Evolutionary conservation across 2,329 filamentous ascomycete species (phyloP).

Genomic region (Apiospora koreana): DNA sequence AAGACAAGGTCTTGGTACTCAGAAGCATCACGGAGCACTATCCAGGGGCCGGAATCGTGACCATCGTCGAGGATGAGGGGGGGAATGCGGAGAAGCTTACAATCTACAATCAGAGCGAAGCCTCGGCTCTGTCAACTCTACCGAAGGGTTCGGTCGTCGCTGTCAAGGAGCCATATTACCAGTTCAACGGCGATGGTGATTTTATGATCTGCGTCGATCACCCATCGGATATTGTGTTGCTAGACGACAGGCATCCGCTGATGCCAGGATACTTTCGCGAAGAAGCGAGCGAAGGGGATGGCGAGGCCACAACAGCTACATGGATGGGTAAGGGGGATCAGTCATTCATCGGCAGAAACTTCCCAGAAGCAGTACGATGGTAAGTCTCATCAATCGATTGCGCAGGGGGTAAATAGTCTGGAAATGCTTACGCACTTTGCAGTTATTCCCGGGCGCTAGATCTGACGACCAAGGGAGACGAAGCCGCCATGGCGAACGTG

Average conservation of each 20-base stretch:
- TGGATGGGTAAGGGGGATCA: conserved; percentile 15
- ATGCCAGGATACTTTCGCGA: background rate
- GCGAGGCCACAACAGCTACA: background rate
- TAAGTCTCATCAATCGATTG: conserved; percentile 19
- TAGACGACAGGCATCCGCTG: background rate
- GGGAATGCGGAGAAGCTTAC: conserved; percentile 38
- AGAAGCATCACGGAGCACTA: conserved; percentile 32
- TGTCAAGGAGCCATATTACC: conserved; percentile 40
- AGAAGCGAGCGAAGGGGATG: conserved; percentile 13
- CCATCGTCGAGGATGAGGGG: conserved; percentile 36
- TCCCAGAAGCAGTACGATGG: conserved; percentile 35
- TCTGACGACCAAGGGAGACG: conserved; percentile 18
- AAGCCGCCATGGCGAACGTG: conserved; percentile 22
- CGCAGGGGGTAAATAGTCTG: no score
- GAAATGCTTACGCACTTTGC: background rate
- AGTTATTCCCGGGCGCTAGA: conserved; percentile 38
- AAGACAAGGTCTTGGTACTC: conserved; percentile 33
- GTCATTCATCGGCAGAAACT: conserved; percentile 19
- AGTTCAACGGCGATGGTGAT: conserved; percentile 31
- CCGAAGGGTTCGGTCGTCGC: conserved; percentile 34
- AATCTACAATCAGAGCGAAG: conserved; percentile 38
- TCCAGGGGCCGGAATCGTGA: conserved; percentile 35
- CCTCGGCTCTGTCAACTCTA: conserved; percentile 32
- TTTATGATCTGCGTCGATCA: conserved; percentile 32
- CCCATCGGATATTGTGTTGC: conserved; percentile 8